Percentiles rank a stretch among this genome's conserved stretches.
Conservation (phyloP, 441 rosid species). For the Geranium incanum region DNA sequence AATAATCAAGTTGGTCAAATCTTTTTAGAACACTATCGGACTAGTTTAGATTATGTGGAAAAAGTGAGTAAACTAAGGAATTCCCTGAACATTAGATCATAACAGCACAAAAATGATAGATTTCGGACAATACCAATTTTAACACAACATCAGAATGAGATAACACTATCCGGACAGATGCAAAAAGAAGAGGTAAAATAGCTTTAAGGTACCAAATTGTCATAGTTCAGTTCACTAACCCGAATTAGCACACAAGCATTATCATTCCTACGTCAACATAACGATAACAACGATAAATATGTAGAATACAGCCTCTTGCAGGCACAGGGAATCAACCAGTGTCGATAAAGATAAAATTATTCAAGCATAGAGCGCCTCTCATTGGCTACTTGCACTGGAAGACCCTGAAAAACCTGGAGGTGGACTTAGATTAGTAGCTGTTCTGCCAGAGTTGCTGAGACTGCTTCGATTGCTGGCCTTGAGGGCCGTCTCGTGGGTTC, state of each 20-base stretch:
- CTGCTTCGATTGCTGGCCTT: conserved; percentile 85
- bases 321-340: conserved; percentile 45
- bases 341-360: conserved; percentile 15
- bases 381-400: conserved; percentile 20
- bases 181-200: not conserved
- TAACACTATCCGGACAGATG: not conserved
- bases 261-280: conserved; percentile 43
- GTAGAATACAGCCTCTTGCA: conserved; percentile 46
- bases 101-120: too few relatives aligned
- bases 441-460: conserved; percentile 88
- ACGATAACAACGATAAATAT: conserved; percentile 27
- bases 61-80: too few relatives aligned
- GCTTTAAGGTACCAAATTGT: not conserved
- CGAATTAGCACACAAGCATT: conserved; percentile 48
- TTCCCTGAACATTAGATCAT: too few relatives aligned
- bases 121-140: too few relatives aligned
- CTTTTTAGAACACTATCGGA: too few relatives aligned
- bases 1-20: too few relatives aligned
- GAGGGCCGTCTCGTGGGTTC: conserved; percentile 68
- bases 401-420: conserved; percentile 53
- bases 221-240: conserved; percentile 30
- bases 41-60: too few relatives aligned
- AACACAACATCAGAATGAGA: not conserved
- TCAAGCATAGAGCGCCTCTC: conserved; percentile 16
- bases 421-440: conserved; percentile 51